Conservation (phyloP, 2,329 filamentous ascomycete genomes). For the Teratosphaeria nubilosa region DNA sequence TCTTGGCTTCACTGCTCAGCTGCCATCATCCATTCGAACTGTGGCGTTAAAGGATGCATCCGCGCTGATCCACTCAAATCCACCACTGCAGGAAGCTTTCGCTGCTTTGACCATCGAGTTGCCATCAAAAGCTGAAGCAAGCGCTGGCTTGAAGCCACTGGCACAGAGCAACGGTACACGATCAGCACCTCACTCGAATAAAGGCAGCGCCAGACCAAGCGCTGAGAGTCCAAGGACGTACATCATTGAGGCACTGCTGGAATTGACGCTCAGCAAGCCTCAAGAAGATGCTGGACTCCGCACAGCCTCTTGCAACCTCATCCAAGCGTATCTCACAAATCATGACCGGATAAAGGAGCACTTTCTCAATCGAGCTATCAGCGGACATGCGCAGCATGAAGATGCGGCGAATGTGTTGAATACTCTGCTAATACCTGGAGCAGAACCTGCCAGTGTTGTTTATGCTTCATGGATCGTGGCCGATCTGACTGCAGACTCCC, state of each 20-base stretch:
- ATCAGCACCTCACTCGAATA: constrained; percentile 14
- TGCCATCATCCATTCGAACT: constrained; percentile 67
- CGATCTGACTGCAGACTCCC: constrained; percentile 72
- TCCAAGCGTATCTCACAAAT: constrained; percentile 83
- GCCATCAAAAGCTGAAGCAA: constrained; percentile 5
- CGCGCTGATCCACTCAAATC: constrained; percentile 76
- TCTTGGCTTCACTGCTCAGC: constrained; percentile 65
- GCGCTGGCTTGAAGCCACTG: constrained; percentile 8
- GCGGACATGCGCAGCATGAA: constrained; percentile 70
- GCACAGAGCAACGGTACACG: constrained; percentile 17
- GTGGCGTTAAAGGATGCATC: constrained; percentile 81
- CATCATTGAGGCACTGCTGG: constrained; percentile 86
- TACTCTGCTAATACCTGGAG: constrained; percentile 60
- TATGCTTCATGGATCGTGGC: constrained; percentile 81
- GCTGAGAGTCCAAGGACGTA: constrained; percentile 47
- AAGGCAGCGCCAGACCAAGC: constrained; percentile 17
- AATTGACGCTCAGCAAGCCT: constrained; percentile 62
- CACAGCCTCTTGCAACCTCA: constrained; percentile 75
- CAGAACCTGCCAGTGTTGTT: constrained; percentile 81
- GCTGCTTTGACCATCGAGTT: constrained; percentile 68
- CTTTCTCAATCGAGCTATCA: constrained; percentile 64
- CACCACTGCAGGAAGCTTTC: constrained; percentile 74
- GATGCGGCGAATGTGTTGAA: constrained; percentile 74
- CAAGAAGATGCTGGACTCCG: constrained; percentile 66
- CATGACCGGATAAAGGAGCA: constrained; percentile 74